phyloP scores from a whole-genome alignment of 1,139 yeast species.

The Yamadazyma pseudoaaseri region DNA sequence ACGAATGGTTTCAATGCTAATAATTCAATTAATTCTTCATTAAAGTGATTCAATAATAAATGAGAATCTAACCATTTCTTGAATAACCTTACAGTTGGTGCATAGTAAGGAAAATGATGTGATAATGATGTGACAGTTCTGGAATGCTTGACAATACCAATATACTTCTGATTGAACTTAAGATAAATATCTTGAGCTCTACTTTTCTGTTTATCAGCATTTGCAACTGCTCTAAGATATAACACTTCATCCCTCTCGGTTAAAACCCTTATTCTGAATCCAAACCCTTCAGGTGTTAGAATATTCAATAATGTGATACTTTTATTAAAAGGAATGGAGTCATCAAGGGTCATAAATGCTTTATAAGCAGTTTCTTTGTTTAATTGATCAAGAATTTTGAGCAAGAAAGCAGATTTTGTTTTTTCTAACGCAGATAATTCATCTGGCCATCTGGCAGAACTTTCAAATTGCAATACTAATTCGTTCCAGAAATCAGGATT shows the following conservation, averaged over 20 bases:
- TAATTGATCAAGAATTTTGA: slow-evolving; percentile 66
- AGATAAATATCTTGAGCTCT: slow-evolving; percentile 62
- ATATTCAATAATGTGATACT: slow-evolving; percentile 60
- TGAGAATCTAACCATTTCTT: slow-evolving; percentile 85
- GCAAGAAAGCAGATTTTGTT: slow-evolving; percentile 84
- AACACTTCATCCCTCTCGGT: slow-evolving; percentile 81
- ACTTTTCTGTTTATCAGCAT: slow-evolving; percentile 59
- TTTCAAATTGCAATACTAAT: slow-evolving; percentile 80
- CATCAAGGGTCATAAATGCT: slow-evolving; percentile 61
- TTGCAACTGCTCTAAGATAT: slow-evolving; percentile 66
- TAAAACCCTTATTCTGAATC: slow-evolving; percentile 69
- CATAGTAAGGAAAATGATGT: slow-evolving; percentile 70
- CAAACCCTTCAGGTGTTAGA: slow-evolving; percentile 84
- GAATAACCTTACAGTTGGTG: slow-evolving; percentile 79
- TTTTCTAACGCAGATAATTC: slow-evolving; percentile 81
- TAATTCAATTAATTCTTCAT: slow-evolving; percentile 79
- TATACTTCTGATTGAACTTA: slow-evolving; percentile 64
- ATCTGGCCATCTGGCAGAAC: slow-evolving; percentile 94
- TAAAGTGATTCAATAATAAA: slow-evolving; percentile 62
- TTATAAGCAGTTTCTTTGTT: slow-evolving; percentile 52
- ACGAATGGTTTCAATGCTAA: slow-evolving; percentile 82
- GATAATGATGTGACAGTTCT: slow-evolving; percentile 71
- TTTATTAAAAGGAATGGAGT: slow-evolving; percentile 63
- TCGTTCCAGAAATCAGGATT: slow-evolving; percentile 83
- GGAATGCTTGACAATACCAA: slow-evolving; percentile 77